Conservation (phyloP, 2,329 filamentous ascomycete genomes). For the Aspergillus ochraceoroseus region DNA sequence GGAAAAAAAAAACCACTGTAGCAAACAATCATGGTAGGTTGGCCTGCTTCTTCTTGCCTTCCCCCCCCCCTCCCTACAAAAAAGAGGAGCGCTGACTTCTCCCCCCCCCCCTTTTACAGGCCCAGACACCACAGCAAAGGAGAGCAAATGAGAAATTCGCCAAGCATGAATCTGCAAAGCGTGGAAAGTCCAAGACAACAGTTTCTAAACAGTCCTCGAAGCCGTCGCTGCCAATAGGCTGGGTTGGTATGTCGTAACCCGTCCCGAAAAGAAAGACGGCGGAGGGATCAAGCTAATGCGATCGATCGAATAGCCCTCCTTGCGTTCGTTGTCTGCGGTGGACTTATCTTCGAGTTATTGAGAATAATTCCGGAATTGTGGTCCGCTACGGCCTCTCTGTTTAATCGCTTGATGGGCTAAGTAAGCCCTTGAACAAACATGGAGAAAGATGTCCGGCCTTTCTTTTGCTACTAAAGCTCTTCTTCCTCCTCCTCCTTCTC, state of each 20-base stretch:
- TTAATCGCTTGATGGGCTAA: constrained; percentile 26
- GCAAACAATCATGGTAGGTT: constrained; percentile 5
- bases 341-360: constrained; percentile 55
- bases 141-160: constrained; percentile 60
- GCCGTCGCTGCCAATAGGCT: constrained; percentile 52
- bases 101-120: constrained; percentile 41
- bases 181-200: constrained; percentile 50
- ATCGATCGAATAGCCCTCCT: constrained; percentile 55
- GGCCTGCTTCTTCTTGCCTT: neutral
- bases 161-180: constrained; percentile 55
- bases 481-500: too few relatives aligned
- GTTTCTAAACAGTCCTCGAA: constrained; percentile 50
- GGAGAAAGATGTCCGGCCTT: constrained; percentile 15
- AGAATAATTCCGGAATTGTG: constrained; percentile 43
- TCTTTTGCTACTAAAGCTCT: too few relatives aligned
- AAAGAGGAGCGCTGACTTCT: constrained; percentile 1
- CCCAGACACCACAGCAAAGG: constrained; percentile 62
- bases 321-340: constrained; percentile 60
- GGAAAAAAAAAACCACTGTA: too few relatives aligned
- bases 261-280: neutral
- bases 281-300: too few relatives aligned
- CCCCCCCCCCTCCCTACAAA: neutral
- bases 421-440: too few relatives aligned
- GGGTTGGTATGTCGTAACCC: constrained; percentile 53
- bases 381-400: constrained; percentile 30